Base-by-base conservation (phyloP, 1,284 basidiomycete genomes). In the Puccinia horiana region DNA sequence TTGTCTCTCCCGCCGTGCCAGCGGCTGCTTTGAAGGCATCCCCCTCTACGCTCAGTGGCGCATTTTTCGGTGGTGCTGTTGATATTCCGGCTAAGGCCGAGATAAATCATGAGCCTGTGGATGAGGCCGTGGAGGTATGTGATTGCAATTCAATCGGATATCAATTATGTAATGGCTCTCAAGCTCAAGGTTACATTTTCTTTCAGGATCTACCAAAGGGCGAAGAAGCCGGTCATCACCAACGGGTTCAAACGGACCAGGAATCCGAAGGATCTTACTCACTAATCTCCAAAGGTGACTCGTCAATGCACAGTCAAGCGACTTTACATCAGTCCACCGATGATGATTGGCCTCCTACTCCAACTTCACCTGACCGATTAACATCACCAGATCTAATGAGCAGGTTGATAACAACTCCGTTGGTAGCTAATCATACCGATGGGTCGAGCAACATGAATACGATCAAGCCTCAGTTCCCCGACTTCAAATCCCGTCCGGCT, bases 301-400 rank as follows among this genome's bases (percentile, higher is more conserved):
- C 35, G 23, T 76, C 56, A 26, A 61, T 58, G 9, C 2, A 58
- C 47, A 76, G 56, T 58, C 74, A 76, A 14, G 32, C 44, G 29
- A 76, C 52, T 37, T 56, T 76, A 35, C 35, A 61, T 58, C 74
- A 76, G 61, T 76, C 32, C 20, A 76, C 56, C 37, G 54, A 76
- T 58, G 74, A 76, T 58, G 54, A 58, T 32, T 76, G 74, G 74
- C 74, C 61, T 11, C 54, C 69, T 42, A 80, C 65, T 40, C 67
- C 78, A 32, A 52, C 29, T 80, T 80, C 67, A 40, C 69, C 78
- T 11, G 67, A 80, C 26, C 49, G 69, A 29, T 18, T 73, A 47
- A 67, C 78, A 16, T 70, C 67, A n/a, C 67, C 40, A 5, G 78
- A 80, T 35, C 56, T 73, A 18, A 73, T 73, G 78, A 44, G 29